These are phyloP conservation scores for Thraustochytrium striatum DNA, from an alignment of 352 stramenopile species.

Conservation along the genomic window DNA sequence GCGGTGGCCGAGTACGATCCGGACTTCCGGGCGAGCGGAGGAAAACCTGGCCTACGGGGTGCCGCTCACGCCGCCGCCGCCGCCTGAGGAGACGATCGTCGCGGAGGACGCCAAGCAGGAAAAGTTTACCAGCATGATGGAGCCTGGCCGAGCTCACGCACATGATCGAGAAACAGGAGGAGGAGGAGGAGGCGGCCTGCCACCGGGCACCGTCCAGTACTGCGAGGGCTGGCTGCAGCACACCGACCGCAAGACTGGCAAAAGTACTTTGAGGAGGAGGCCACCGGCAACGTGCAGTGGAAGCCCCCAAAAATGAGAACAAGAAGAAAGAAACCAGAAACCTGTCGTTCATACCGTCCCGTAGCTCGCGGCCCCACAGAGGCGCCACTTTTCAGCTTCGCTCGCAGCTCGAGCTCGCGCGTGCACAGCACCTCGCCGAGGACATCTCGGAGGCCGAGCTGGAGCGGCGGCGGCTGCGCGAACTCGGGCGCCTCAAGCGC, in stretches of 20 bases:
- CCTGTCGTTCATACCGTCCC: too few species aligned
- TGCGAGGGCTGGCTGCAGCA: neutral
- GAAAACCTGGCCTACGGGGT: neutral
- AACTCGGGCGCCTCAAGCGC: too few species aligned
- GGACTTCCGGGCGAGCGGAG: neutral
- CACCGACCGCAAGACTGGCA: slow-evolving; percentile 4
- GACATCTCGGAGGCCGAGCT: too few species aligned
- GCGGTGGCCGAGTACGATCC: slow-evolving; percentile 22
- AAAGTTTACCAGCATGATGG: neutral
- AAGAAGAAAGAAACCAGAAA: too few species aligned
- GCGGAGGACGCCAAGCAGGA: neutral
- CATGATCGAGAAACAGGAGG: neutral
- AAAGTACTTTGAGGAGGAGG: slow-evolving; percentile 23
- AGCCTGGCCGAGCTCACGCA: neutral
- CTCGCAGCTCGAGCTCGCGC: too few species aligned
- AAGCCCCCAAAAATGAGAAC: neutral
- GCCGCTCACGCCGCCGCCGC: neutral
- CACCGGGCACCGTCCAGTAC: neutral
- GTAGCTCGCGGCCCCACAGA: too few species aligned
- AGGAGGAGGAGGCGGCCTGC: neutral
- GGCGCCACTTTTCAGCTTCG: too few species aligned
- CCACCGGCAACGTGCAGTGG: slow-evolving; percentile 24
- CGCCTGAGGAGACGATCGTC: neutral
- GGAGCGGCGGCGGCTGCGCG: too few species aligned
- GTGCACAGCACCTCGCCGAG: too few species aligned